Evolutionary conservation across 306 rosid species (phyloP).

Genomic region (Lathyrus oleraceus): DNA sequence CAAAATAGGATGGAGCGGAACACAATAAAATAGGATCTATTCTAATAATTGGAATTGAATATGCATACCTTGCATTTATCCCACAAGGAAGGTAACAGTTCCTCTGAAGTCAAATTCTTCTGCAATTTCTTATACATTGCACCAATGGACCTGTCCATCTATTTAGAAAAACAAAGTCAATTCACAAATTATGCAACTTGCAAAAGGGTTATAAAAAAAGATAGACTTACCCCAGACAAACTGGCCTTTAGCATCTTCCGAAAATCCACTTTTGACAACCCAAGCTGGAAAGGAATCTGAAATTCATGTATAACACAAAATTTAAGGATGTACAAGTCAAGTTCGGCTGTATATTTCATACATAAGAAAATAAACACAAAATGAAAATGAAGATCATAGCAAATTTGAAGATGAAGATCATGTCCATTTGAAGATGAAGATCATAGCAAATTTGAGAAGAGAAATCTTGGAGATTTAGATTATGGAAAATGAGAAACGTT

Average conservation of each 20-base stretch:
- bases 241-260: slow-evolving; percentile 87
- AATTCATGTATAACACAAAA: no score
- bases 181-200: slow-evolving; percentile 4
- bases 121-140: slow-evolving; percentile 95
- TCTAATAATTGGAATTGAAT: no score
- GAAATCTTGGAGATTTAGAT: no score
- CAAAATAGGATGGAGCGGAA: no score
- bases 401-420: no score
- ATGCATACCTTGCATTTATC: slow-evolving; percentile 98
- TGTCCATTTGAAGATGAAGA: no score
- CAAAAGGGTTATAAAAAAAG: slow-evolving; percentile 9
- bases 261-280: slow-evolving; percentile 80
- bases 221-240: slow-evolving; percentile 76
- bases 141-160: slow-evolving; percentile 83
- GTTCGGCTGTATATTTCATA: not conserved
- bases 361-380: no score
- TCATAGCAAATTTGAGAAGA: no score
- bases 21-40: no score
- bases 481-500: no score
- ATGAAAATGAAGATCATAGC: no score
- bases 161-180: slow-evolving; percentile 30
- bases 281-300: slow-evolving; percentile 96
- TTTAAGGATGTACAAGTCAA: slow-evolving; percentile 17
- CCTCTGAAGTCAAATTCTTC: slow-evolving; percentile 93
- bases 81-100: slow-evolving; percentile 95